Base-by-base conservation (phyloP, 768 basidiomycete species). In the Phylloporus rhodoxanthus region DNA sequence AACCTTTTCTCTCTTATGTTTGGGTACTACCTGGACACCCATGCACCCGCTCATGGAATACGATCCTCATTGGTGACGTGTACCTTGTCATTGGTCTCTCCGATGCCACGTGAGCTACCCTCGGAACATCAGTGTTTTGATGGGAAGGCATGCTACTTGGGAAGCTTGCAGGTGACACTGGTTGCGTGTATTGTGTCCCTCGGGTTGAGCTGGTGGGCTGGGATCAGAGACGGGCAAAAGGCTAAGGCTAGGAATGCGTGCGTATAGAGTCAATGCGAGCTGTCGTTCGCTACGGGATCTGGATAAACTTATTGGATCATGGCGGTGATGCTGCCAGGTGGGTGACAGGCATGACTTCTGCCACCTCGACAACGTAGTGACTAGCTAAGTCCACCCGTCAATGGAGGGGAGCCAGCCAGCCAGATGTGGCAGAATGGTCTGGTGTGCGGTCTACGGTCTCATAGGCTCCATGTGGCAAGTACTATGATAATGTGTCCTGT, bases 1-100 rank as follows among this genome's bases (percentile, higher is more conserved):
- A 94, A 93, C 68, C 40, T 92, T 1, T 87, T 91, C 65, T 91
- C 89, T n/a, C 57, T 94, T 45, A 71, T 83, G 38, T 94, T 93
- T 58, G 92, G 92, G 5, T 74, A 72, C 42, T 85, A 89, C 56
- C 75, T 92, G 26, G 92, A 95, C 56, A 73, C 82, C 4, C 87
- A 94, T 56, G 78, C 69, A 5, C 51, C 68, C 1, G 8, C 11
- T 4, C 44, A 54, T 11, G 56, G 49, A 23, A 14, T 36, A 8
- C 43, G 5, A n/a, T 32, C 47, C 26, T 37, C 38, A 0, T 3
- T 54, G 4, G 29, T 3, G 5, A 4, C 32, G 10, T 51, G 47
- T 4, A 28, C 10, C 17, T 40, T 19, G 21, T 50, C 52, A 9
- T 20, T 46, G 29, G 10, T 34, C 14, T 1, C 17, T 20, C 40